Conservation (phyloP, 164 flowering plant genomes). For the Dillenia turbinata region DNA sequence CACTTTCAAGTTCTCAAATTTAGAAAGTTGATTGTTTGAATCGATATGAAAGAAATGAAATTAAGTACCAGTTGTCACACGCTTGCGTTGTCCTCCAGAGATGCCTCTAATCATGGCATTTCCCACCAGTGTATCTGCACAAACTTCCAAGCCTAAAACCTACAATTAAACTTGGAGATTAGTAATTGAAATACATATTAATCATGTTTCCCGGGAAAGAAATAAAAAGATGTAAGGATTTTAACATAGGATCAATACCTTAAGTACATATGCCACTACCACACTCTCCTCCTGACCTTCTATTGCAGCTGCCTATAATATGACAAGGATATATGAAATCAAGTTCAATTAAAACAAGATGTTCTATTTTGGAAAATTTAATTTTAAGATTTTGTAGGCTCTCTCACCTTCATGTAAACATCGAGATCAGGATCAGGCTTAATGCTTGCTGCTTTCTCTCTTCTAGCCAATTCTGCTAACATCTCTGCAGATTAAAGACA, state of each 20-base stretch:
- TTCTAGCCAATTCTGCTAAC: conserved; percentile 43
- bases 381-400: no score
- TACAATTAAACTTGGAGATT: background rate
- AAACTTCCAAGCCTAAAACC: conserved; percentile 30
- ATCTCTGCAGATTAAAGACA: conserved; percentile 26
- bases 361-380: no score
- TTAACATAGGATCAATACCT: conserved; percentile 15
- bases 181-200: background rate
- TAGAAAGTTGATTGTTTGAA: no score
- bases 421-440: conserved; percentile 62
- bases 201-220: no score
- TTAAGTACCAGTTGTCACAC: conserved; percentile 28
- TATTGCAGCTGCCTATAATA: conserved; percentile 29
- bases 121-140: conserved; percentile 35
- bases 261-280: conserved; percentile 31
- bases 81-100: conserved; percentile 33
- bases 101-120: conserved; percentile 29
- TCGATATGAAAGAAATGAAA: no score
- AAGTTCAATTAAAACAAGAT: no score
- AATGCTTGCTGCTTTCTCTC: conserved; percentile 48
- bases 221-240: background rate
- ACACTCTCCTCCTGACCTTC: conserved; percentile 34
- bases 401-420: conserved; percentile 47
- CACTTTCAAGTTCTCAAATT: no score
- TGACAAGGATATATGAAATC: background rate